Percentiles rank a stretch among this genome's conserved stretches.
These are phyloP conservation scores for Samsoniella hepiali DNA, from an alignment of 2,329 filamentous ascomycete genomes.

Conservation along the genomic window DNA sequence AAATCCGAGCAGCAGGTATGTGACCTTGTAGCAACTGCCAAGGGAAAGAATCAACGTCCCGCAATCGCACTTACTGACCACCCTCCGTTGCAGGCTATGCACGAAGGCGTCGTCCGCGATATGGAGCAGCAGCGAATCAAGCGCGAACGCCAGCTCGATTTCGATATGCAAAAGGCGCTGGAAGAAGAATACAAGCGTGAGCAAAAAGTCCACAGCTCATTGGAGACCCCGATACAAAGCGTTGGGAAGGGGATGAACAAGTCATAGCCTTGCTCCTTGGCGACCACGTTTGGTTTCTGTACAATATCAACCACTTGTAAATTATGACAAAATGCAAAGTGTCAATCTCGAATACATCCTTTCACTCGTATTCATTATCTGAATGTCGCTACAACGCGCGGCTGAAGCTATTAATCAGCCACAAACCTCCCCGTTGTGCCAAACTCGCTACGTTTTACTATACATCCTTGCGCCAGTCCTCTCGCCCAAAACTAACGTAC, in stretches of 20 bases:
- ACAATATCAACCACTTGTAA: constrained; percentile 8
- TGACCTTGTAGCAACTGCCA: not conserved
- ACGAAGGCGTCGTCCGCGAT: constrained; percentile 88
- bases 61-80: not conserved
- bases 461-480: constrained; percentile 4
- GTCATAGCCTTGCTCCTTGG: constrained; percentile 8
- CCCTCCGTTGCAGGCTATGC: constrained; percentile 71
- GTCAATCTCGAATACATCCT: constrained; percentile 3
- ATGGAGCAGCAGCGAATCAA: constrained; percentile 92
- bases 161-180: constrained; percentile 82
- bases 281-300: constrained; percentile 9
- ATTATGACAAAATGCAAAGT: not conserved
- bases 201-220: constrained; percentile 64
- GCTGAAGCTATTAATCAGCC: constrained; percentile 8
- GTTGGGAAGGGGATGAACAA: not conserved
- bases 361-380: constrained; percentile 21
- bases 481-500: not conserved
- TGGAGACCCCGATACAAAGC: constrained; percentile 25
- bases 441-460: constrained; percentile 2
- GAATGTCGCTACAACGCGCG: constrained; percentile 23
- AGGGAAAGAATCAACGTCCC: too few relatives aligned
- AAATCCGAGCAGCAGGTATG: constrained; percentile 76
- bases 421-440: not conserved
- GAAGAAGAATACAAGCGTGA: constrained; percentile 88
- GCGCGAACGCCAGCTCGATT: constrained; percentile 86